phyloP scores from a whole-genome alignment of 2,329 filamentous ascomycete species.

The Zymoseptoria crescenta region DNA sequence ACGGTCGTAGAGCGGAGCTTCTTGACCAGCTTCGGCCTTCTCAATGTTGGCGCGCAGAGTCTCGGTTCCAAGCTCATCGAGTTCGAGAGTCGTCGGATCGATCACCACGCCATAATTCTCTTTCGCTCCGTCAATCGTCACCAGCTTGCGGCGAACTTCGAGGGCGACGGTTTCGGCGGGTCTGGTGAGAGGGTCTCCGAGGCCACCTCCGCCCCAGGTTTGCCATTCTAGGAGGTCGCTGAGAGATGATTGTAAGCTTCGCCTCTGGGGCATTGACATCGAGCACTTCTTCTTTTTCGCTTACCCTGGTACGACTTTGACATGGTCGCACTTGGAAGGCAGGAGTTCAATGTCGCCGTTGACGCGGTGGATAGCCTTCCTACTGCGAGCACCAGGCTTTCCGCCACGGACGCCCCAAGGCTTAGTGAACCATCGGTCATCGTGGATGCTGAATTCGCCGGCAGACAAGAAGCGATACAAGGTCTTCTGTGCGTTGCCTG shows the following conservation, averaged over 20 bases:
- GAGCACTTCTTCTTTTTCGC: neutral
- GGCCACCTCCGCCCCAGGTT: slow-evolving; percentile 20
- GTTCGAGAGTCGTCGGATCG: slow-evolving; percentile 14
- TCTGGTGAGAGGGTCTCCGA: slow-evolving; percentile 19
- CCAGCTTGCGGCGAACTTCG: slow-evolving; percentile 19
- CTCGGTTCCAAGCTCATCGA: slow-evolving; percentile 17
- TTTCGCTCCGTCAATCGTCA: slow-evolving; percentile 17
- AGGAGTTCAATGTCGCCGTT: slow-evolving; percentile 14
- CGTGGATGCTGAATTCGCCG: slow-evolving; percentile 21
- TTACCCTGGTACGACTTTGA: slow-evolving; percentile 20
- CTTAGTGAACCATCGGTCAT: slow-evolving; percentile 21
- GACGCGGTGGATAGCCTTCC: slow-evolving; percentile 15
- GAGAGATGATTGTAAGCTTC: neutral
- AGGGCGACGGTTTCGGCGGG: slow-evolving; percentile 20
- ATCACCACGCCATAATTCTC: slow-evolving; percentile 19
- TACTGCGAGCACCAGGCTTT: slow-evolving; percentile 19
- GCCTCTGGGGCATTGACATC: too few species aligned
- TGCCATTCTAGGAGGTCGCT: slow-evolving; percentile 22
- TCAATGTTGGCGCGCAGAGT: slow-evolving; percentile 18
- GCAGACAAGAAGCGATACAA: slow-evolving; percentile 20
- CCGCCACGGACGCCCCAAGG: slow-evolving; percentile 22
- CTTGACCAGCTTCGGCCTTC: slow-evolving; percentile 18
- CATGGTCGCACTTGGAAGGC: slow-evolving; percentile 19
- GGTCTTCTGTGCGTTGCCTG: slow-evolving; percentile 19
- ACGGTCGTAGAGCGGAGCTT: slow-evolving; percentile 16